Evolutionary conservation across 805 yeast genomes (phyloP).

Genomic region (Starmerella asiatica): DNA sequence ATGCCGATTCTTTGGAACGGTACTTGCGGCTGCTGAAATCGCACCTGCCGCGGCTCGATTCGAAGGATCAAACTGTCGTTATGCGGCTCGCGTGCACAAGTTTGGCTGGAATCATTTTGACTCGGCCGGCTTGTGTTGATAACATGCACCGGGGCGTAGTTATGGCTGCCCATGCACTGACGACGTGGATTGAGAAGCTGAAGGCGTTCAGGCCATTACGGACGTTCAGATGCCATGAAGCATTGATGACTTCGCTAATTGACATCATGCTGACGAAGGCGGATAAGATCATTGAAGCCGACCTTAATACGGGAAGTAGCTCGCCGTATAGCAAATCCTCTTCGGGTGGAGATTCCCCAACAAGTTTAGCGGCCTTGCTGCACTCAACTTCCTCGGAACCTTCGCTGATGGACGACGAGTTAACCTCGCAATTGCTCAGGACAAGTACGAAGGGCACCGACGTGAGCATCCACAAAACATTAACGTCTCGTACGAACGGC

Average conservation of each 20-base stretch:
- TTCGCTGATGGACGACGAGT: too few relatives aligned
- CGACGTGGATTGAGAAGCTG: neutral
- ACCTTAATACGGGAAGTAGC: too few relatives aligned
- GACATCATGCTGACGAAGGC: neutral
- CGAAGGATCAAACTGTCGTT: slow-evolving; percentile 1
- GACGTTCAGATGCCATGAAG: slow-evolving; percentile 2
- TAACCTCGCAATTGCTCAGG: too few relatives aligned
- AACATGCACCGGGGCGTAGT: neutral
- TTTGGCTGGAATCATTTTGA: neutral
- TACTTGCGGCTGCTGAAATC: neutral
- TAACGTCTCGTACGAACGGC: too few relatives aligned
- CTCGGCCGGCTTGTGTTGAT: neutral
- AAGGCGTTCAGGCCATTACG: slow-evolving; percentile 3
- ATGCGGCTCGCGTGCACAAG: neutral
- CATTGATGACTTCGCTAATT: neutral
- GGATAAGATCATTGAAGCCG: too few relatives aligned
- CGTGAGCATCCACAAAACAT: too few relatives aligned
- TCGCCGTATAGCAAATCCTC: too few relatives aligned
- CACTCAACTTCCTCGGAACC: too few relatives aligned
- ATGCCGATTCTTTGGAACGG: neutral
- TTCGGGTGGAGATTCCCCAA: too few relatives aligned
- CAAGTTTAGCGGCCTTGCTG: too few relatives aligned
- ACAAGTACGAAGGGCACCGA: too few relatives aligned
- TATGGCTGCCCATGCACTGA: neutral
- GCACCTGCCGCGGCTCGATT: slow-evolving; percentile 1